Evolutionary conservation across 129 eudicot genomes (phyloP).

Genomic region (Cynara cardunculus): DNA sequence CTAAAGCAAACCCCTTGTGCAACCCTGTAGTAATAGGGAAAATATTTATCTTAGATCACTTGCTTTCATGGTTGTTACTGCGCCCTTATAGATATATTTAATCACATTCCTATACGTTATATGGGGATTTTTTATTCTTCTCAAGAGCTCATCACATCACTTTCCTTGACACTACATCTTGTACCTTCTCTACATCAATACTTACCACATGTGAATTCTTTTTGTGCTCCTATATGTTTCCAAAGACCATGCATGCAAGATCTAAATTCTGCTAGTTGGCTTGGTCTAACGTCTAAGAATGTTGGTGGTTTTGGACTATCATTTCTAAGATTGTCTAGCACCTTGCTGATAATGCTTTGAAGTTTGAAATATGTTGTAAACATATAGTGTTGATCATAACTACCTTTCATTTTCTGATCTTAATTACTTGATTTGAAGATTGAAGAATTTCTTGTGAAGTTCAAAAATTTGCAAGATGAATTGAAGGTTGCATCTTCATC

Average conservation of each 20-base stretch:
- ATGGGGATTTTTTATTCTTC: background rate
- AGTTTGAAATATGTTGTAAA: conserved; percentile 4
- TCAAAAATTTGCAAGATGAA: conserved; percentile 54
- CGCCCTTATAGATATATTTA: background rate
- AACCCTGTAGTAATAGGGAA: background rate
- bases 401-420: background rate
- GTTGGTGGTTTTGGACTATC: background rate
- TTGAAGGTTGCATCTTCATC: conserved; percentile 62
- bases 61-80: background rate
- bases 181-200: background rate
- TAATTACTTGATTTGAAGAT: conserved; percentile 41
- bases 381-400: background rate
- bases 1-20: background rate
- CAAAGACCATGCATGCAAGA: background rate
- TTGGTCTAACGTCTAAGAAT: background rate
- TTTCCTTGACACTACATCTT: background rate
- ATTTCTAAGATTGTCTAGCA: background rate
- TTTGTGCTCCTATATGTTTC: background rate
- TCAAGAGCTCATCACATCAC: background rate
- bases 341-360: background rate
- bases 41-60: background rate
- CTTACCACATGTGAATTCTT: background rate
- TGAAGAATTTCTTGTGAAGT: conserved; percentile 46
- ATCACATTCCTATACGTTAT: background rate
- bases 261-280: background rate